Percentiles rank a stretch among this genome's conserved stretches.
phyloP scores from a whole-genome alignment of 139 green algal species.

The Closterium sp. region DNA sequence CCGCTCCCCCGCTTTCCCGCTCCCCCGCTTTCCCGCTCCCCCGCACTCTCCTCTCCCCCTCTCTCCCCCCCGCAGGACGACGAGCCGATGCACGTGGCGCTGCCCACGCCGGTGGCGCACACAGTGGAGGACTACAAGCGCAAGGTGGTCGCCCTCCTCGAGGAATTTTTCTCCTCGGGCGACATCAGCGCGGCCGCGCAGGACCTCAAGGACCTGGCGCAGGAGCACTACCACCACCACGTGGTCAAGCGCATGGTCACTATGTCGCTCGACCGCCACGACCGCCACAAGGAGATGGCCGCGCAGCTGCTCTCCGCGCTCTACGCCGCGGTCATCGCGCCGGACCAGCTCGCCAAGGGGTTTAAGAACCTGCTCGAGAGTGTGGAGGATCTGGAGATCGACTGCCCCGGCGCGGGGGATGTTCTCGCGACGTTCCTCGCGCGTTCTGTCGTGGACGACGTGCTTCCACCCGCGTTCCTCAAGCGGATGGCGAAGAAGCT shows the following conservation, averaged over 20 bases:
- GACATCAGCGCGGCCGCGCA: slow-evolving; percentile 66
- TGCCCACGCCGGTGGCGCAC: slow-evolving; percentile 18
- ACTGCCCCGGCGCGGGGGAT: slow-evolving; percentile 71
- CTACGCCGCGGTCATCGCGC: slow-evolving; percentile 69
- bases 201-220: slow-evolving; percentile 53
- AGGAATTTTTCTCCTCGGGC: slow-evolving; percentile 82
- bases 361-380: slow-evolving; percentile 55
- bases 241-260: slow-evolving; percentile 88
- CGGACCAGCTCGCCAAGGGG: slow-evolving; percentile 46
- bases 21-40: background rate
- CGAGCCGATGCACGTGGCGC: slow-evolving; percentile 23
- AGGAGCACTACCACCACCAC: slow-evolving; percentile 65
- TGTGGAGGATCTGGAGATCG: slow-evolving; percentile 77
- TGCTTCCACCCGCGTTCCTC: slow-evolving; percentile 73
- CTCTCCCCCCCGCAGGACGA: background rate
- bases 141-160: slow-evolving; percentile 63
- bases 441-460: slow-evolving; percentile 79
- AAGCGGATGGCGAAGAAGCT: slow-evolving; percentile 41
- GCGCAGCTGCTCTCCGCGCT: slow-evolving; percentile 74
- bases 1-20: background rate
- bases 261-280: slow-evolving; percentile 72
- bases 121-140: slow-evolving; percentile 66
- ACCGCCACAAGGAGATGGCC: slow-evolving; percentile 90
- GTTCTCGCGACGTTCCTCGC: slow-evolving; percentile 74
- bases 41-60: background rate